Evolutionary conservation across 2,329 filamentous ascomycete species (phyloP).

Genomic region (Dactylonectria estremocensis): DNA sequence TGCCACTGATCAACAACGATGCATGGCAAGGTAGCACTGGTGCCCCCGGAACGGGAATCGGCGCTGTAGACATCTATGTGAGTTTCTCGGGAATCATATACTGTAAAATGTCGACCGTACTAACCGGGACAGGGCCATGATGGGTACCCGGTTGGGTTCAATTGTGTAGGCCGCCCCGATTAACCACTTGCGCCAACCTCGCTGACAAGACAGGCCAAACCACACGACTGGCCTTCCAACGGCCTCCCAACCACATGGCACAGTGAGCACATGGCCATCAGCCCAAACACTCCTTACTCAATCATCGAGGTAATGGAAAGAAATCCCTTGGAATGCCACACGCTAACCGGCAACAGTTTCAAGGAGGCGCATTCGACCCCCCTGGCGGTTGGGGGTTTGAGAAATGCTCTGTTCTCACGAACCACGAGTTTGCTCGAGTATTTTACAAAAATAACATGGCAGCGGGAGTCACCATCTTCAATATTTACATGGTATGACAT

Average conservation of each 20-base stretch:
- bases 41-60: constrained; percentile 72
- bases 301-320: constrained; percentile 57
- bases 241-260: constrained; percentile 63
- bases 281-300: constrained; percentile 76
- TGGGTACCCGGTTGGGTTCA: constrained; percentile 73
- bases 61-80: constrained; percentile 72
- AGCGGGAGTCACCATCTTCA: constrained; percentile 77
- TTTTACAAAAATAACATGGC: constrained; percentile 85
- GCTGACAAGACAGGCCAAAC: constrained; percentile 59
- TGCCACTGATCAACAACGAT: constrained; percentile 85
- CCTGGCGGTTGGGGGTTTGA: constrained; percentile 82
- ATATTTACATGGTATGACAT: constrained; percentile 78
- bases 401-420: constrained; percentile 75
- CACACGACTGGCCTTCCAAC: constrained; percentile 54
- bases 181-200: accelerated
- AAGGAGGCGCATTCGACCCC: constrained; percentile 80
- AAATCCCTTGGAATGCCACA: accelerated
- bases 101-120: accelerated
- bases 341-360: constrained; percentile 63
- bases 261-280: constrained; percentile 70
- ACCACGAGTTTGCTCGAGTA: constrained; percentile 82
- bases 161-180: constrained; percentile 58
- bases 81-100: background rate
- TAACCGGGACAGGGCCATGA: constrained; percentile 66
- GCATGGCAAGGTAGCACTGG: constrained; percentile 73